Percentiles rank a stretch among this genome's conserved stretches.
Evolutionary conservation across 169 alveolate species (phyloP).

Genomic region (Plasmodium billcollinsi): DNA sequence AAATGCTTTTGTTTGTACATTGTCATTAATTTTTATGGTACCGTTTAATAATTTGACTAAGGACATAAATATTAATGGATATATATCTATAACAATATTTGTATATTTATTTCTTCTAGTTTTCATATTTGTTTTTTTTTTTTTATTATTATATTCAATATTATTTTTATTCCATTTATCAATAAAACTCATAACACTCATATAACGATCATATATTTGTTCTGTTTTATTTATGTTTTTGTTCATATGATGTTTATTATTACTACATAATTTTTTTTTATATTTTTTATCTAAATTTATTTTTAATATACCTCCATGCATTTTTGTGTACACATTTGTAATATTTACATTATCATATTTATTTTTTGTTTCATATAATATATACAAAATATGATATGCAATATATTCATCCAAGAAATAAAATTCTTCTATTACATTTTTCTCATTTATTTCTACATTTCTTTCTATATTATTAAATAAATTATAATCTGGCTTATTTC

Average conservation of each 20-base stretch:
- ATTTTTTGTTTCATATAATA: slow-evolving; percentile 6
- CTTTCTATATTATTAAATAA: neutral
- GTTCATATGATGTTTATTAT: neutral
- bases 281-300: neutral
- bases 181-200: slow-evolving; percentile 15
- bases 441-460: slow-evolving; percentile 7
- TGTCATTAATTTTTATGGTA: slow-evolving; percentile 24
- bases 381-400: slow-evolving; percentile 24
- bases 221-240: neutral
- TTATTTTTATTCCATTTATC: slow-evolving; percentile 42
- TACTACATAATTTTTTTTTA: neutral
- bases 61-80: slow-evolving; percentile 57
- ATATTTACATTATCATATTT: neutral
- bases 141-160: slow-evolving; percentile 59
- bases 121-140: slow-evolving; percentile 19
- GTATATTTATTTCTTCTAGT: slow-evolving; percentile 73
- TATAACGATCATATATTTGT: slow-evolving; percentile 15
- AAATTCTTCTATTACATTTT: slow-evolving; percentile 9
- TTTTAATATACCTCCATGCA: slow-evolving; percentile 24
- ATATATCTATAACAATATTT: slow-evolving; percentile 59
- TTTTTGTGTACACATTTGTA: slow-evolving; percentile 7
- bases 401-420: slow-evolving; percentile 25
- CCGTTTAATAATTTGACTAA: slow-evolving; percentile 34
- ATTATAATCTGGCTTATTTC: neutral
- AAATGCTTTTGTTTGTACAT: slow-evolving; percentile 40